Evolutionary conservation across 345 rosid species (phyloP).

Genomic region (Anacardium occidentale): DNA sequence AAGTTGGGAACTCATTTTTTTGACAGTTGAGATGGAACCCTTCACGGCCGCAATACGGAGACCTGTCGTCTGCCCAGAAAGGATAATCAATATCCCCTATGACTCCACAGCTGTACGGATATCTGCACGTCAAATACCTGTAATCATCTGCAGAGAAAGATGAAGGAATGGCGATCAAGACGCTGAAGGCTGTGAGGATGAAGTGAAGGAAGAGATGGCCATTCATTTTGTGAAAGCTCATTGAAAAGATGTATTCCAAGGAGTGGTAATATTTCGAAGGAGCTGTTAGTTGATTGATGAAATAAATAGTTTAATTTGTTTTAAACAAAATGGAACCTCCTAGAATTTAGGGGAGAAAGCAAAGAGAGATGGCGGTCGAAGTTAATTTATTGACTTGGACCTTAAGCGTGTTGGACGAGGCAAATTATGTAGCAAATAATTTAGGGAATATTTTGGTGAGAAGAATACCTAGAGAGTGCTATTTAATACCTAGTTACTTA

Average conservation of each 20-base stretch:
- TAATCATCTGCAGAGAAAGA: neutral
- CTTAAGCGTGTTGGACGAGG: too few relatives aligned
- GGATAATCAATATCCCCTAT: slow-evolving; percentile 32
- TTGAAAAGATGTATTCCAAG: neutral
- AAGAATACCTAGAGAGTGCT: too few relatives aligned
- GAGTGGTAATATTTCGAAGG: neutral
- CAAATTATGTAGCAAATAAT: too few relatives aligned
- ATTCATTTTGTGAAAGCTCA: neutral
- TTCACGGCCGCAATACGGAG: slow-evolving; percentile 34
- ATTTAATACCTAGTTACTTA: too few relatives aligned
- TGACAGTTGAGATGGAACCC: slow-evolving; percentile 38
- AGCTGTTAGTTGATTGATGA: neutral
- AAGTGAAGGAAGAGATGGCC: neutral
- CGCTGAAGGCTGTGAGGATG: neutral
- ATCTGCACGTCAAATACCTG: neutral
- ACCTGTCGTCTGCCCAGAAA: slow-evolving; percentile 41
- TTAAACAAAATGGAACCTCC: too few relatives aligned
- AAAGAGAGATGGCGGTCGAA: too few relatives aligned
- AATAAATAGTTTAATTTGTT: too few relatives aligned
- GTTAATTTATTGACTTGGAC: too few relatives aligned
- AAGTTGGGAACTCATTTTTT: neutral
- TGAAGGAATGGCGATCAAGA: neutral
- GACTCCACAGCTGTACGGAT: neutral
- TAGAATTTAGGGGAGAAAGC: too few relatives aligned
- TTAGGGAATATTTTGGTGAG: too few relatives aligned